Percentiles rank a stretch among this genome's conserved stretches.
phyloP scores from a whole-genome alignment of 495 filamentous ascomycete genomes.

The Margaritispora aquatica region DNA sequence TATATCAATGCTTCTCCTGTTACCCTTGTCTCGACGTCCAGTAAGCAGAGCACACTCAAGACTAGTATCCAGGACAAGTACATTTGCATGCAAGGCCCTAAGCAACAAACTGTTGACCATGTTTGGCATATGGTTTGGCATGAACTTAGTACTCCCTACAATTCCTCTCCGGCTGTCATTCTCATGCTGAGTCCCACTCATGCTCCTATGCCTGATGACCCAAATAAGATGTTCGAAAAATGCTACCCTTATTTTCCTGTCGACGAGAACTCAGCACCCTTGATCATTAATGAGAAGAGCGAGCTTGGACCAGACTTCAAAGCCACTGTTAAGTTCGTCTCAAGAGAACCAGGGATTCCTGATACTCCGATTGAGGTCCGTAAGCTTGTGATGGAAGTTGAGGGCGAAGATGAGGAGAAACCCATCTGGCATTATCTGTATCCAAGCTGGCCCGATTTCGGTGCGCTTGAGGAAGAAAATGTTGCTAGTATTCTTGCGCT shows the following conservation, averaged over 20 bases:
- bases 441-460: constrained; percentile 90
- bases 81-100: constrained; percentile 74
- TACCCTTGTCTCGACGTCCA: constrained; percentile 34
- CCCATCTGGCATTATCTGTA: constrained; percentile 88
- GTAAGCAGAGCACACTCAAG: constrained; percentile 44
- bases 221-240: constrained; percentile 60
- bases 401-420: constrained; percentile 44
- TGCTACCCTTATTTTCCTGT: constrained; percentile 87
- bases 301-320: constrained; percentile 60
- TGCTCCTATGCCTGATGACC: constrained; percentile 38
- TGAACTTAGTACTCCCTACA: constrained; percentile 52
- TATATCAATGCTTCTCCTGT: constrained; percentile 98
- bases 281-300: constrained; percentile 50
- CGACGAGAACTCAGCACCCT: constrained; percentile 41
- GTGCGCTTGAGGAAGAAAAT: constrained; percentile 75
- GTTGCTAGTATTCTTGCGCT: constrained; percentile 72
- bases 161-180: constrained; percentile 61
- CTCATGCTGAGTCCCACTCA: constrained; percentile 94
- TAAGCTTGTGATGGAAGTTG: constrained; percentile 38
- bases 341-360: constrained; percentile 36
- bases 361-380: constrained; percentile 49
- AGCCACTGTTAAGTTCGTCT: constrained; percentile 43
- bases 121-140: constrained; percentile 97
- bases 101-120: constrained; percentile 60
- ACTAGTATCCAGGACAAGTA: constrained; percentile 49